Percentiles rank a stretch among this genome's conserved stretches.
phyloP scores from a whole-genome alignment of 306 rosid genomes.

The Glycine latifolia region DNA sequence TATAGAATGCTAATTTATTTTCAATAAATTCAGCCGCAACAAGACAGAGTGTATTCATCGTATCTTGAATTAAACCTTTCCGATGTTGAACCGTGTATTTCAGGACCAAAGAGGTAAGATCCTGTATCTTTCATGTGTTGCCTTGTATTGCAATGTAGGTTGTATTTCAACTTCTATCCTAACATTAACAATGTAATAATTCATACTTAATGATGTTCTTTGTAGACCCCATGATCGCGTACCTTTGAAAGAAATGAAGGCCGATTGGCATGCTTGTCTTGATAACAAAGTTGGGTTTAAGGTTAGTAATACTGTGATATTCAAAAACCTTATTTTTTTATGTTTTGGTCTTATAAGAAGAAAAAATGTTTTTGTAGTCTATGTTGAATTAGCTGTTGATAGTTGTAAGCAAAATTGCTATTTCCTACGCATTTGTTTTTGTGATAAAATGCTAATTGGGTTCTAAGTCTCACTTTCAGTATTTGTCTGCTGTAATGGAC shows the following conservation, averaged over 20 bases:
- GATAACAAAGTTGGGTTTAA: constrained; percentile 95
- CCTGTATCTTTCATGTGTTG: constrained; percentile 9
- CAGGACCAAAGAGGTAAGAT: constrained; percentile 94
- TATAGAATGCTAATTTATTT: constrained; percentile 47
- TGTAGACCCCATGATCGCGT: constrained; percentile 93
- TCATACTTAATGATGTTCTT: constrained; percentile 29
- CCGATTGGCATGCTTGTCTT: constrained; percentile 93
- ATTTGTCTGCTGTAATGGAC: constrained; percentile 8
- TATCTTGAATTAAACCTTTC: constrained; percentile 84
- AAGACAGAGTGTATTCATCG: constrained; percentile 91
- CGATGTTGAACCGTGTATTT: constrained; percentile 85
- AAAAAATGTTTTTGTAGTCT: neutral
- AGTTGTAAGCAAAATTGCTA: constrained; percentile 24
- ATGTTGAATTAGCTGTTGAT: constrained; percentile 15
- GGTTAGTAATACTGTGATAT: constrained; percentile 56
- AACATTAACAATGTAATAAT: constrained; percentile 3
- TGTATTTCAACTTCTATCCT: constrained; percentile 14
- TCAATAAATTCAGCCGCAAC: constrained; percentile 72
- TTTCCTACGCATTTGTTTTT: neutral
- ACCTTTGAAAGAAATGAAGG: constrained; percentile 84
- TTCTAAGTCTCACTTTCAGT: constrained; percentile 30
- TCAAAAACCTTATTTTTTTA: neutral
- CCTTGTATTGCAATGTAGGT: constrained; percentile 21
- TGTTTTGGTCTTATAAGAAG: constrained; percentile 28
- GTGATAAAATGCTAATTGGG: constrained; percentile 20